Conservation (phyloP, 2,329 filamentous ascomycete species). For the Plenodomus tracheiphilus region DNA sequence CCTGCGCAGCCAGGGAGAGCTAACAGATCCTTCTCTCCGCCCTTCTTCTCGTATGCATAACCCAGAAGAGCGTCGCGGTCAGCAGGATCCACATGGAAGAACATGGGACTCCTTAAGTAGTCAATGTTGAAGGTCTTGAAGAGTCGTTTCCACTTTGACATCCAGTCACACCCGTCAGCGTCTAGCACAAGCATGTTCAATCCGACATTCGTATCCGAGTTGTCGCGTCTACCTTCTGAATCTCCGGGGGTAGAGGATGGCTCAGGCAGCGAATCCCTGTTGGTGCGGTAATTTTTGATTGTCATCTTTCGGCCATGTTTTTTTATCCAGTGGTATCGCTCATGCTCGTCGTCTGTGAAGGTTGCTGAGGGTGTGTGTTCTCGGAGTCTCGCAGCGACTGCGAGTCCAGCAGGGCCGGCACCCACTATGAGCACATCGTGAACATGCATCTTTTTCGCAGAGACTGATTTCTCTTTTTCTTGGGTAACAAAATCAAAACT, state of each 20-base stretch:
- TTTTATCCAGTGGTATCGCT: constrained; percentile 77
- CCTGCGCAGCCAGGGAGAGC: constrained; percentile 77
- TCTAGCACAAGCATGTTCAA: constrained; percentile 64
- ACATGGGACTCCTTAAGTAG: constrained; percentile 77
- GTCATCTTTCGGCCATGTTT: constrained; percentile 64
- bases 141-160: constrained; percentile 70
- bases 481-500: neutral
- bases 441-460: constrained; percentile 28
- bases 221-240: constrained; percentile 20
- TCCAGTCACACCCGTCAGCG: constrained; percentile 65
- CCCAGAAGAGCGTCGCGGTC: constrained; percentile 75
- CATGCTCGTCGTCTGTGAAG: constrained; percentile 82
- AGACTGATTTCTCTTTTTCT: neutral
- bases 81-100: constrained; percentile 77
- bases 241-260: constrained; percentile 26
- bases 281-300: constrained; percentile 57
- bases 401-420: constrained; percentile 73
- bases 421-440: constrained; percentile 74
- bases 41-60: constrained; percentile 64
- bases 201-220: constrained; percentile 4
- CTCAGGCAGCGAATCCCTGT: constrained; percentile 33
- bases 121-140: constrained; percentile 71
- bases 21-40: constrained; percentile 63
- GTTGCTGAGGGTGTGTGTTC: constrained; percentile 76
- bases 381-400: constrained; percentile 70